Base-by-base conservation (phyloP, 768 basidiomycete genomes). In the Lactarius deliciosus region DNA sequence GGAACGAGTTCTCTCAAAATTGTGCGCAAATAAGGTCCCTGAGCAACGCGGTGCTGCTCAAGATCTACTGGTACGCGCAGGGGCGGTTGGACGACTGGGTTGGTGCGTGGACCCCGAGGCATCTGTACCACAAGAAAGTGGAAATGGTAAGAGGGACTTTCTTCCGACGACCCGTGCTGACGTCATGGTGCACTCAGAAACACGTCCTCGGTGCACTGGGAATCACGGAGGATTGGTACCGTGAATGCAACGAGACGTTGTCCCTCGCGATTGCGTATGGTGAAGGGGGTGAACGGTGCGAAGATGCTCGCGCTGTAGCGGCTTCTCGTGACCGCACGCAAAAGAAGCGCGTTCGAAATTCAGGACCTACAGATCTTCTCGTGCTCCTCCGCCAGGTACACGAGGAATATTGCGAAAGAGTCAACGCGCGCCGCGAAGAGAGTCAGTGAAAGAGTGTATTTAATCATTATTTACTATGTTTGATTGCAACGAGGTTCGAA, bases 221-320 rank as follows among this genome's bases (percentile, higher is more conserved):
- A 25, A 47, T 67, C 11, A 41, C 60, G 3, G 61, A 58, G 53
- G 65, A 68, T 13, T 67, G 68, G 68, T 69, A 67, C 45, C 60
- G 32, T 15, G 65, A 62, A 22, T 67, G 68, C 34, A 61, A 66
- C 25, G 65, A 69, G 55, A 69, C 68, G 25, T 61, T 67, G 4
- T 62, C 65, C 1, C 61, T 67, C 30, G 60, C 53, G 25, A 43
- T 66, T 16, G 61, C 65, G 50, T 69, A 69, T 45, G 68, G 65
- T 11, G 47, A 61, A 22, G 57, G 53, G 16, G 68, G 68, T 1
- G 43, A 61, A 43, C 43, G 64, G 32, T 45, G n/a, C 25, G 65
- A 69, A 53, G 58, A 66, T 30, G 28, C 64, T 30, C 65, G 61
- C 7, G 57, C 53, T 15, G 57, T 69, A 13, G 65, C 47, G 1